phyloP scores from a whole-genome alignment of 208 protist genomes.

The Phytomonas sp. region DNA sequence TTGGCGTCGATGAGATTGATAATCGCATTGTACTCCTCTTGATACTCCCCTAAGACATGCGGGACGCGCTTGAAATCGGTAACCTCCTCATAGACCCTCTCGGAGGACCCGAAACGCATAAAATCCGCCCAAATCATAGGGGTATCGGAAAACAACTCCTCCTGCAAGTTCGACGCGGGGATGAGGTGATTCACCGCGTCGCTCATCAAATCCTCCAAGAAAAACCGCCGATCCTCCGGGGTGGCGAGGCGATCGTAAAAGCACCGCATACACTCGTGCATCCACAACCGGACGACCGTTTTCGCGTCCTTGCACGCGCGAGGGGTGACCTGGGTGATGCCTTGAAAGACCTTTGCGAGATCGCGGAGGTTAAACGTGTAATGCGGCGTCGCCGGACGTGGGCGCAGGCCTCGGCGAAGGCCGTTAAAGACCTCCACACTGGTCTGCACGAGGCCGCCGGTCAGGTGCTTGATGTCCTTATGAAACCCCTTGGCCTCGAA shows the following conservation, averaged over 20 bases:
- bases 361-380: constrained; percentile 99
- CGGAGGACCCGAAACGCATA: constrained; percentile 72
- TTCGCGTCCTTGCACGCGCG: constrained; percentile 58
- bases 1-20: not conserved
- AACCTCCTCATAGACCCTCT: constrained; percentile 88
- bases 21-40: constrained; percentile 90
- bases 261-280: constrained; percentile 94
- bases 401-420: constrained; percentile 87
- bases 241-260: constrained; percentile 97
- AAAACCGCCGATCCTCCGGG: constrained; percentile 85
- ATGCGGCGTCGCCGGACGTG: constrained; percentile 94
- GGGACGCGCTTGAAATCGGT: constrained; percentile 60
- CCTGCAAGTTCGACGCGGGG: constrained; percentile 43
- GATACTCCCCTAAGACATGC: constrained; percentile 83
- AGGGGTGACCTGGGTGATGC: constrained; percentile 89
- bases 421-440: constrained; percentile 91
- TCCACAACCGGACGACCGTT: constrained; percentile 87
- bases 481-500: constrained; percentile 80
- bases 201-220: constrained; percentile 88
- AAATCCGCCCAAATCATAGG: constrained; percentile 94
- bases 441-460: constrained; percentile 65
- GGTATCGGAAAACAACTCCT: constrained; percentile 36
- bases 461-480: constrained; percentile 66
- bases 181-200: constrained; percentile 67
- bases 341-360: constrained; percentile 94